Conservation (phyloP, 2,329 filamentous ascomycete species). For the Aspergillus sp. region DNA sequence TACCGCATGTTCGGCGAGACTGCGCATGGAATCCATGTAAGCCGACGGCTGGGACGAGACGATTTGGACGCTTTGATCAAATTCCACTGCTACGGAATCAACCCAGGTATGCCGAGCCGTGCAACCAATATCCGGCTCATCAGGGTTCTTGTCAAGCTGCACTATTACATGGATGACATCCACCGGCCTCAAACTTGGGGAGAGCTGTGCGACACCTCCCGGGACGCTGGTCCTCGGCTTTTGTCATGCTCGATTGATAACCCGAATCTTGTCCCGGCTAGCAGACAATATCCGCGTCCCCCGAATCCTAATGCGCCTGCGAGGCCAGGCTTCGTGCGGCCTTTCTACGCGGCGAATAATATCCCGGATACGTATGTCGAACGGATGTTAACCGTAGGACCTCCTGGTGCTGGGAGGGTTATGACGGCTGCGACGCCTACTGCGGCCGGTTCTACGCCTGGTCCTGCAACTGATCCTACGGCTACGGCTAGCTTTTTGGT, state of each 20-base stretch:
- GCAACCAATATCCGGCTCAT: slow-evolving; percentile 2
- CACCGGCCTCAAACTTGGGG: slow-evolving; percentile 11
- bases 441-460: too few species aligned
- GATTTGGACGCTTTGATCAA: slow-evolving; percentile 3
- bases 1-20: slow-evolving; percentile 1
- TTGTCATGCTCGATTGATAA: slow-evolving; percentile 11
- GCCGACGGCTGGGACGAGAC: too few species aligned
- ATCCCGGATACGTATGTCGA: slow-evolving; percentile 9
- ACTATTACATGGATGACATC: slow-evolving; percentile 16
- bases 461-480: too few species aligned
- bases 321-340: slow-evolving; percentile 6
- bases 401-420: too few species aligned
- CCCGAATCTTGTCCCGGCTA: slow-evolving; percentile 13
- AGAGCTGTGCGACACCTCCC: slow-evolving; percentile 11
- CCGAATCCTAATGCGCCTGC: slow-evolving; percentile 3
- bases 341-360: slow-evolving; percentile 3
- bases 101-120: slow-evolving; percentile 1
- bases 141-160: slow-evolving; percentile 14
- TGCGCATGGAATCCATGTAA: background rate
- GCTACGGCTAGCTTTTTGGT: too few species aligned
- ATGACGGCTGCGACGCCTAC: too few species aligned
- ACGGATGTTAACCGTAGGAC: slow-evolving; percentile 5
- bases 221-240: slow-evolving; percentile 27
- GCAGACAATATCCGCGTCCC: slow-evolving; percentile 13
- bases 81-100: slow-evolving; percentile 22